phyloP scores from a whole-genome alignment of 2,329 filamentous ascomycete genomes.

The Fusarium sp. region DNA sequence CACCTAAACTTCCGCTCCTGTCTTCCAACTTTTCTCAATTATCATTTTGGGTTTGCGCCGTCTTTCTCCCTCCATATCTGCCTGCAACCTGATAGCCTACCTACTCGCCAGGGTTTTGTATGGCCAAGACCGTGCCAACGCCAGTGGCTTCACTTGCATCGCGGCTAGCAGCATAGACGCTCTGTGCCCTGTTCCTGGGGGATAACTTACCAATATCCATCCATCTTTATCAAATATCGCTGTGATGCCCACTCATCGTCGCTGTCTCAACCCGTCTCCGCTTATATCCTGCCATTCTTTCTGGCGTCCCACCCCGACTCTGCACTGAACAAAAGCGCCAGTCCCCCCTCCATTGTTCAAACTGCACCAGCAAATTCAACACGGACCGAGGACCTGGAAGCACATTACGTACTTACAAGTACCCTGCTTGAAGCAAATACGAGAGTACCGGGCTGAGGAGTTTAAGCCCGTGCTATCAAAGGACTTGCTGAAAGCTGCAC shows the following conservation, averaged over 20 bases:
- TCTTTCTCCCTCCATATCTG: constrained; percentile 11
- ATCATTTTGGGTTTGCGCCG: constrained; percentile 2
- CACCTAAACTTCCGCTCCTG: not conserved
- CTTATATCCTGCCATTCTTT: not conserved
- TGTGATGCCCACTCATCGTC: constrained; percentile 16
- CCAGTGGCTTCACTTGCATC: constrained; percentile 1
- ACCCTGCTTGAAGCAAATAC: not conserved
- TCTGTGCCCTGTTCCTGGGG: not conserved
- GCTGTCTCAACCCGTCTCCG: not conserved
- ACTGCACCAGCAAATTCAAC: not conserved
- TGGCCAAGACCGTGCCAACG: not conserved
- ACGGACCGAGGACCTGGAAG: constrained; percentile 3
- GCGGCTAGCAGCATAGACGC: not conserved
- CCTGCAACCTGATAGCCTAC: not conserved
- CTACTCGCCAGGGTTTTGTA: not conserved
- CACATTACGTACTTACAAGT: not conserved
- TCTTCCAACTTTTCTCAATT: constrained; percentile 3
- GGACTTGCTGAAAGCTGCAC: not conserved
- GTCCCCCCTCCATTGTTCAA: not conserved
- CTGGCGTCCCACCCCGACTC: constrained; percentile 6
- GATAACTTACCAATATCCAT: not conserved
- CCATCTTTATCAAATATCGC: not conserved
- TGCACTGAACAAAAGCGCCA: not conserved
- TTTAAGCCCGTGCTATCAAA: not conserved
- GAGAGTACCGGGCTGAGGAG: not conserved